Conservation (phyloP, 106 monocot genomes). For the Allium cepa region DNA sequence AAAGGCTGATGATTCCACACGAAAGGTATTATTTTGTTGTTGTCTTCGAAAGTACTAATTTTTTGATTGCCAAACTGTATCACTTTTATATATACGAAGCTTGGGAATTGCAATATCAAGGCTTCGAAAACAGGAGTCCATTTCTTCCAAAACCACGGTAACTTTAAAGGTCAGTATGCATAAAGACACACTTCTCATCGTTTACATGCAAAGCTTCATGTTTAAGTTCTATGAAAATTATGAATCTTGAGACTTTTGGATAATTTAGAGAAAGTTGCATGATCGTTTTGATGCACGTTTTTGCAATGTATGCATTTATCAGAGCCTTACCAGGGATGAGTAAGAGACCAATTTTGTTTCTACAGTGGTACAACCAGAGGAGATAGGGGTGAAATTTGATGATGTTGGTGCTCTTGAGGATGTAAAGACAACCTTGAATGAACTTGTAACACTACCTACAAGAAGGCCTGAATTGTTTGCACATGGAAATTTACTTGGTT, state of each 20-base stretch:
- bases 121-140: slow-evolving; percentile 53
- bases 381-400: slow-evolving; percentile 90
- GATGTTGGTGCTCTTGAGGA: slow-evolving; percentile 97
- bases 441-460: slow-evolving; percentile 94
- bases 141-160: slow-evolving; percentile 46
- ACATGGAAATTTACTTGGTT: slow-evolving; percentile 89
- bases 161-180: slow-evolving; percentile 50
- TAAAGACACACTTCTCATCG: background rate
- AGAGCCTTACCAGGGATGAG: slow-evolving; percentile 91
- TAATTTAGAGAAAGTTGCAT: too few species aligned
- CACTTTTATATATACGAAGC: slow-evolving; percentile 31
- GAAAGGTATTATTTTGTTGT: slow-evolving; percentile 47
- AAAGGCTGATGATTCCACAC: slow-evolving; percentile 54
- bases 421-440: slow-evolving; percentile 85
- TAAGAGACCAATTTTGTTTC: slow-evolving; percentile 92
- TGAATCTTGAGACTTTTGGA: too few species aligned
- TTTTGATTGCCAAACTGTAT: background rate
- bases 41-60: background rate
- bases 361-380: slow-evolving; percentile 82
- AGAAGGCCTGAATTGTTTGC: slow-evolving; percentile 92
- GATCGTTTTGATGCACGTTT: too few species aligned
- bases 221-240: background rate
- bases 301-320: slow-evolving; percentile 14
- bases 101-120: slow-evolving; percentile 78
- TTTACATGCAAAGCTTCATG: background rate